Evolutionary conservation across 2,329 filamentous ascomycete genomes (phyloP).

Genomic region (Pseudogymnoascus sp.): DNA sequence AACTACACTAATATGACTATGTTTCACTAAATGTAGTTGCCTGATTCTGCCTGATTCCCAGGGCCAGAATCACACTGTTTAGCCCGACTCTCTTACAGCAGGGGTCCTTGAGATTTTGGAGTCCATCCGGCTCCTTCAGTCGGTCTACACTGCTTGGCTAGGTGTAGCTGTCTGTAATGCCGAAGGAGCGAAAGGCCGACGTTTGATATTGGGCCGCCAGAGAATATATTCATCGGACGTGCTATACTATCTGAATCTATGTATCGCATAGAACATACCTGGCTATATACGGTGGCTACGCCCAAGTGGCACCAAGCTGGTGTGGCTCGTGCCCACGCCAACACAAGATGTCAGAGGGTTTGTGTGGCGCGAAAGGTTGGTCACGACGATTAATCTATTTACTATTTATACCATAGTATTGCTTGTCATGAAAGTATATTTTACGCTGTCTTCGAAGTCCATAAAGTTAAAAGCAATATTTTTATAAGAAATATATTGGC

Average conservation of each 20-base stretch:
- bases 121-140: neutral
- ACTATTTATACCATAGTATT: neutral
- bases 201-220: neutral
- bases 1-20: no score
- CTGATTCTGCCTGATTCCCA: no score
- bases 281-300: neutral
- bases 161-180: neutral
- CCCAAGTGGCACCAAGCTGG: neutral
- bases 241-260: neutral
- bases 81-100: no score
- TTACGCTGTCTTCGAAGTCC: neutral
- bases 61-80: no score
- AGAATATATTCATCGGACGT: neutral
- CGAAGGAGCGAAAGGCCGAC: conserved; percentile 1
- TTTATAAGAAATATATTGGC: neutral
- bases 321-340: no score
- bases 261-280: neutral
- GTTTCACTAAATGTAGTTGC: no score
- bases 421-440: neutral
- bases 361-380: no score
- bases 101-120: no score
- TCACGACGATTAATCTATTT: no score
- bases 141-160: neutral
- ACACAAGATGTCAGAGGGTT: no score
- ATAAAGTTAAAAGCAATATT: neutral